A percentile compares a stretch with the other conserved stretches of the same genome.
These are phyloP conservation scores for Monascus purpureus DNA, from an alignment of 495 filamentous ascomycete genomes.

Conservation along the genomic window DNA sequence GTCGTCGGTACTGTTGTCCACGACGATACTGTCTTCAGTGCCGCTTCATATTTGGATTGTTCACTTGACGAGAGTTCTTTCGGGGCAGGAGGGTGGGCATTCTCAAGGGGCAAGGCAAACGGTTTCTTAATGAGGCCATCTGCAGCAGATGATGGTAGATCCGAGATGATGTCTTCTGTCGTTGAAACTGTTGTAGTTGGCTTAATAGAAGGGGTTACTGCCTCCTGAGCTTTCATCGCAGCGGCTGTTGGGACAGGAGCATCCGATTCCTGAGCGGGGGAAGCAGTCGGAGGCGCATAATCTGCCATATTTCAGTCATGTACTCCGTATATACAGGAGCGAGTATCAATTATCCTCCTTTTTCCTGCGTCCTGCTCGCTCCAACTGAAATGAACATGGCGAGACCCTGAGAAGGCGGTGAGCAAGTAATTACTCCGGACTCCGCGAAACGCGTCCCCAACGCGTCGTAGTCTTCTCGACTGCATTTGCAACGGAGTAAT, in stretches of 20 bases:
- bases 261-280: background rate
- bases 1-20: slow-evolving; percentile 61
- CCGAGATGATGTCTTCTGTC: slow-evolving; percentile 14
- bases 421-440: no score
- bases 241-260: background rate
- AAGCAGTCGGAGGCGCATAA: no score
- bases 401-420: no score
- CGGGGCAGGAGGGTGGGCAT: slow-evolving; percentile 36
- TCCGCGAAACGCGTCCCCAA: background rate
- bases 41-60: slow-evolving; percentile 62
- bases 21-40: slow-evolving; percentile 49
- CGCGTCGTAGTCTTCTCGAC: no score
- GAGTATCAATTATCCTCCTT: no score
- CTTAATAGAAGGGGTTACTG: slow-evolving; percentile 1
- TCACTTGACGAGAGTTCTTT: slow-evolving; percentile 59
- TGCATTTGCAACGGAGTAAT: no score
- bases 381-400: no score
- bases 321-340: no score
- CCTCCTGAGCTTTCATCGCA: background rate
- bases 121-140: slow-evolving; percentile 52
- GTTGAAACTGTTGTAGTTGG: background rate
- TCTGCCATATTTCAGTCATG: no score
- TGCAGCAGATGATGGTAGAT: slow-evolving; percentile 29
- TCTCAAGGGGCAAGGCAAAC: slow-evolving; percentile 45
- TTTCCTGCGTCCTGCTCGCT: no score